Percentiles rank a stretch among this genome's conserved stretches.
Evolutionary conservation across 768 basidiomycete species (phyloP).

Genomic region (Rhodotorula babjevae): DNA sequence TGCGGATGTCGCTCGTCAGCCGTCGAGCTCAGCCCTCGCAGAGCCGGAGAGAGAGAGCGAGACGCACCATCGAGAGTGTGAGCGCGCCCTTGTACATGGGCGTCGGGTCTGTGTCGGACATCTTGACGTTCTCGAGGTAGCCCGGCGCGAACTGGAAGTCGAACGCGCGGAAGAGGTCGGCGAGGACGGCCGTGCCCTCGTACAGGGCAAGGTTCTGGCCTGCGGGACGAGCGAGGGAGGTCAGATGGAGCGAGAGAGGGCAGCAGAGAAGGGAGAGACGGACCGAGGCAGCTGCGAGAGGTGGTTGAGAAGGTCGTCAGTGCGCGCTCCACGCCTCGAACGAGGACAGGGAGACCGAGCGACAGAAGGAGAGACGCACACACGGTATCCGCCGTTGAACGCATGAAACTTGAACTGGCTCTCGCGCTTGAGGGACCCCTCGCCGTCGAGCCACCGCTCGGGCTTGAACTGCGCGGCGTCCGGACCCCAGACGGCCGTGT

Average conservation of each 20-base stretch:
- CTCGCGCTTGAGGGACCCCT: constrained; percentile 13
- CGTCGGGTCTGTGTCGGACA: constrained; percentile 13
- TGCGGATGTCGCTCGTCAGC: neutral
- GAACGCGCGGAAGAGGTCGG: constrained; percentile 16
- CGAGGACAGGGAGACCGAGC: too few relatives aligned
- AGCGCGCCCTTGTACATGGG: constrained; percentile 13
- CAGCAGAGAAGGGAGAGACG: neutral
- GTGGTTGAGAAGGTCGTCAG: neutral
- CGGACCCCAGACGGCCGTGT: constrained; percentile 18
- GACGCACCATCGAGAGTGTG: constrained; percentile 23
- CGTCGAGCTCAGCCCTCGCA: neutral
- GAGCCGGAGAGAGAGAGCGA: neutral
- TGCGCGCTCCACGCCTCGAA: too few relatives aligned
- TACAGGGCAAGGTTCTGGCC: constrained; percentile 28
- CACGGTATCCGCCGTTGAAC: constrained; percentile 29
- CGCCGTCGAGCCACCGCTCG: constrained; percentile 14
- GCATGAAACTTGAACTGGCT: constrained; percentile 20
- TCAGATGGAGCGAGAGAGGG: neutral
- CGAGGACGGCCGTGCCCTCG: constrained; percentile 22
- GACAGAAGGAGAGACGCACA: constrained; percentile 1
- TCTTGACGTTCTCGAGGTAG: neutral
- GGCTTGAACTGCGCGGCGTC: constrained; percentile 23
- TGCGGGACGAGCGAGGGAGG: neutral
- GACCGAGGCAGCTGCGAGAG: neutral
- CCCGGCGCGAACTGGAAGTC: neutral